A percentile compares a stretch with the other conserved stretches of the same genome.
phyloP scores from a whole-genome alignment of 2,329 filamentous ascomycete genomes.

The Xylaria sp. region DNA sequence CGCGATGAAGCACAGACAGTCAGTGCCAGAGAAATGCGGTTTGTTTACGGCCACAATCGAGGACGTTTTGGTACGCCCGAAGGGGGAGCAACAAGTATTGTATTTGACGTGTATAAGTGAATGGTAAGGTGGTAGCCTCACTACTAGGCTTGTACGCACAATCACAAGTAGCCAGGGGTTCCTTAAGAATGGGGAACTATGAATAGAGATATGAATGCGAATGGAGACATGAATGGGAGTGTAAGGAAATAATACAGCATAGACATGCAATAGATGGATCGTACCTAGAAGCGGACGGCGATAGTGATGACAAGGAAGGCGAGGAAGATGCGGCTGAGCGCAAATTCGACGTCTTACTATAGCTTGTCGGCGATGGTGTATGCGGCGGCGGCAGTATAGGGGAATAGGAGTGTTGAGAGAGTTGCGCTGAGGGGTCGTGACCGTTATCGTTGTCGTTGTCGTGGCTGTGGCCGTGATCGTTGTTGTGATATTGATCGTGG shows the following conservation, averaged over 20 bases:
- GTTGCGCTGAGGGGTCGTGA: conserved; percentile 57
- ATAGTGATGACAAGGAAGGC: conserved; percentile 31
- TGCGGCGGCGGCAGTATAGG: conserved; percentile 3
- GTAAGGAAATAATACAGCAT: conserved; percentile 6
- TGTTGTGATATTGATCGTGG: conserved; percentile 48
- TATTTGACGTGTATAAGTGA: not conserved
- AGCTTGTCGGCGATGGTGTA: conserved; percentile 8
- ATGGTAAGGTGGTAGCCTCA: not conserved
- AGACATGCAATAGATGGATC: conserved; percentile 29
- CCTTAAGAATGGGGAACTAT: not conserved
- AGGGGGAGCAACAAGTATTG: not conserved
- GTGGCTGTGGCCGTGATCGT: not conserved
- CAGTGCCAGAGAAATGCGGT: conserved; percentile 25
- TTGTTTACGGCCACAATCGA: not conserved
- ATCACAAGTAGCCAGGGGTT: not conserved
- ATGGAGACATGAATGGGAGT: not conserved
- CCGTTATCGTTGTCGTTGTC: not conserved
- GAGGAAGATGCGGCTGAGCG: conserved; percentile 37
- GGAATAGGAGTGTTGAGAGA: conserved; percentile 41
- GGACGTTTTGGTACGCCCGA: not conserved
- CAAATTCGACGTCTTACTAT: conserved; percentile 18
- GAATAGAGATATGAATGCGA: not conserved
- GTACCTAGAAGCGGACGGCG: conserved; percentile 39
- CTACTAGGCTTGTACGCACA: not conserved
- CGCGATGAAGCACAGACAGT: conserved; percentile 17